Evolutionary conservation across 2,329 filamentous ascomycete species (phyloP).

Genomic region (Pestalotiopsis sp.): DNA sequence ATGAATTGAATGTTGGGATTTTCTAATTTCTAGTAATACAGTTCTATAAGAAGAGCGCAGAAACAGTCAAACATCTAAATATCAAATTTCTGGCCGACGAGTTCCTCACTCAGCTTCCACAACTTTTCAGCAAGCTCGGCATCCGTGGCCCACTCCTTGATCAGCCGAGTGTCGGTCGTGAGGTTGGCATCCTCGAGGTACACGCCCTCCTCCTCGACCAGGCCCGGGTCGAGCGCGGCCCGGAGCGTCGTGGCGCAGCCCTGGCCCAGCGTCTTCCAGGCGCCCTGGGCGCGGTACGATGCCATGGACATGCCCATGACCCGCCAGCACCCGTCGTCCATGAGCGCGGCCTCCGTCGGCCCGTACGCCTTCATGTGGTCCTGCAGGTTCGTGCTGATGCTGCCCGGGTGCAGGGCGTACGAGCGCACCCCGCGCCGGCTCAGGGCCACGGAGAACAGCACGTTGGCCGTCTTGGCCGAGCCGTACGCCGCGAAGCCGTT

Average conservation of each 20-base stretch:
- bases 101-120: conserved; percentile 39
- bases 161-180: conserved; percentile 26
- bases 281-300: conserved; percentile 16
- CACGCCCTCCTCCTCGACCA: conserved; percentile 32
- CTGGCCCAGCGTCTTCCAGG: conserved; percentile 39
- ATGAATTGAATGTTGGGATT: too few species aligned
- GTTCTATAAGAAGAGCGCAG: background rate
- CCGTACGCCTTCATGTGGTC: conserved; percentile 19
- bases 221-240: conserved; percentile 44
- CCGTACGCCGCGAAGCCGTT: conserved; percentile 41
- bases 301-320: conserved; percentile 28
- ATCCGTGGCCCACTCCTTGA: conserved; percentile 36
- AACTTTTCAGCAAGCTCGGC: conserved; percentile 37
- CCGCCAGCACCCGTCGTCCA: conserved; percentile 22
- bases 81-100: conserved; percentile 38
- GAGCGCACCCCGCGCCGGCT: conserved; percentile 36
- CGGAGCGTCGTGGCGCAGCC: conserved; percentile 44
- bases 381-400: conserved; percentile 28
- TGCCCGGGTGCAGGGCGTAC: conserved; percentile 42
- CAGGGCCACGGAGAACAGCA: conserved; percentile 42
- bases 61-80: conserved; percentile 10
- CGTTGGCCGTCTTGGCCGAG: conserved; percentile 48
- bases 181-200: conserved; percentile 38
- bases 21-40: background rate
- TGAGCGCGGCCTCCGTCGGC: conserved; percentile 18